Base-by-base conservation (phyloP, 1,284 basidiomycete genomes). In the Apiotrichum domesticum region DNA sequence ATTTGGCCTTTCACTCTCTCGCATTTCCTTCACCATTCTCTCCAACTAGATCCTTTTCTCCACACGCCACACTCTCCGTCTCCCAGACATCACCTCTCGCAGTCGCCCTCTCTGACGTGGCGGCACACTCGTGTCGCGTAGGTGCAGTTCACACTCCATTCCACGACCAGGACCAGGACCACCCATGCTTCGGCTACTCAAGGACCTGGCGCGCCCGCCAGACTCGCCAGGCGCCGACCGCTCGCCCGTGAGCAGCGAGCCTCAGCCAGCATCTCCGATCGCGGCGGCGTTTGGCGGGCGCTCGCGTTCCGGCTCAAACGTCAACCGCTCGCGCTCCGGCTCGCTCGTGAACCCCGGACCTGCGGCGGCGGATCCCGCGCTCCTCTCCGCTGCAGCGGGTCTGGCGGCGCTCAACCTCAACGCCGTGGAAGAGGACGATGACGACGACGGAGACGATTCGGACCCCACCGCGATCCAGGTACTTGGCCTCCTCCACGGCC, bases 121-220 rank as follows among this genome's bases (percentile, higher is more conserved):
- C 21, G 21, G 21, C 21, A 21, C 21, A 21, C 21, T 21, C 21
- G 21, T 21, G 21, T 21, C 21, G 21, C 21, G 21, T 21, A 21
- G 21, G 21, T 21, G 21, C 21, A 21, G 21, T 21, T 21, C 21
- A 21, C 21, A 21, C 21, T 21, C 21, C 21, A 21, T 21, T 21
- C 21, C 21, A 21, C 21, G 21, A 21, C 21, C 21, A 21, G 21
- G 21, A 21, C 21, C 21, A 21, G 21, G 21, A 21, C 21, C 21
- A 21, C 21, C 44, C 5, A 75, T 75, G 73, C 73, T 75, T 67
- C 73, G 73, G 63, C 67, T 75, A 33, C 51, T 75, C 62, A 75
- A 73, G 58, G 73, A 75, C 51, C 66, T 75, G 51, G 70, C 73
- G 1, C 62, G 71, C 37, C 57, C 70, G 3, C 72, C 72, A 9